A percentile compares a stretch with the other conserved stretches of the same genome.
phyloP scores from a whole-genome alignment of 2,329 filamentous ascomycete species.

The Dothideomycetes sp. region DNA sequence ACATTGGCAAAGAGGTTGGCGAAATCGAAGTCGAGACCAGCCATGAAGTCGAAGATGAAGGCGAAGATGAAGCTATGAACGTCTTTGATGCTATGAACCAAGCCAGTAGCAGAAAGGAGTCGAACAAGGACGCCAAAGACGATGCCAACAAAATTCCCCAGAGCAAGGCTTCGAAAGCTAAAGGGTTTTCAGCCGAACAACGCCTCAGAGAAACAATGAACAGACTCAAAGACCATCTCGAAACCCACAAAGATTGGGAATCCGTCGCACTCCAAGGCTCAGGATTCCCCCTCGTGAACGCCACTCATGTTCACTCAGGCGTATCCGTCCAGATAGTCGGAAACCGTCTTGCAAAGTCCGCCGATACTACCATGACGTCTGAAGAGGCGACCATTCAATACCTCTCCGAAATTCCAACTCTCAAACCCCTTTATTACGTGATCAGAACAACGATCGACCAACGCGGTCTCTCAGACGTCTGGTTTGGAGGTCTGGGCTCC shows the following conservation, averaged over 20 bases:
- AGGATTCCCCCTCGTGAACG: conserved; percentile 33
- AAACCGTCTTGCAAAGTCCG: conserved; percentile 31
- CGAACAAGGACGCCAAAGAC: not conserved
- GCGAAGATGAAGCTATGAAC: too few species aligned
- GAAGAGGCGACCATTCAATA: conserved; percentile 39
- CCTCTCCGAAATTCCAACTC: conserved; percentile 39
- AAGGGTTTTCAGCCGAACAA: too few species aligned
- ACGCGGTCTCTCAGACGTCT: conserved; percentile 40
- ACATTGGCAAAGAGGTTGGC: not conserved
- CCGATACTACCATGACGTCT: conserved; percentile 28
- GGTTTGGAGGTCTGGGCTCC: conserved; percentile 41
- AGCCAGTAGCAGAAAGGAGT: not conserved
- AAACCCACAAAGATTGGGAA: conserved; percentile 15
- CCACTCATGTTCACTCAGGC: conserved; percentile 39
- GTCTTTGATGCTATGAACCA: not conserved
- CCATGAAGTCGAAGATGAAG: too few species aligned
- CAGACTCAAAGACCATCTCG: not conserved
- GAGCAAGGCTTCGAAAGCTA: not conserved
- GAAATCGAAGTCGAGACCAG: conserved; percentile 1
- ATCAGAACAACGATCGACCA: conserved; percentile 43
- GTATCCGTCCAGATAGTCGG: conserved; percentile 45
- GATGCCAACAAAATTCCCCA: not conserved
- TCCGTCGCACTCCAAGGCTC: conserved; percentile 21
- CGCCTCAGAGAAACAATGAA: not conserved
- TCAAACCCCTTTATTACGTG: conserved; percentile 42